Percentiles rank a stretch among this genome's conserved stretches.
Evolutionary conservation across 1,139 yeast species (phyloP).

Genomic region (Saccharomyces uvarum): DNA sequence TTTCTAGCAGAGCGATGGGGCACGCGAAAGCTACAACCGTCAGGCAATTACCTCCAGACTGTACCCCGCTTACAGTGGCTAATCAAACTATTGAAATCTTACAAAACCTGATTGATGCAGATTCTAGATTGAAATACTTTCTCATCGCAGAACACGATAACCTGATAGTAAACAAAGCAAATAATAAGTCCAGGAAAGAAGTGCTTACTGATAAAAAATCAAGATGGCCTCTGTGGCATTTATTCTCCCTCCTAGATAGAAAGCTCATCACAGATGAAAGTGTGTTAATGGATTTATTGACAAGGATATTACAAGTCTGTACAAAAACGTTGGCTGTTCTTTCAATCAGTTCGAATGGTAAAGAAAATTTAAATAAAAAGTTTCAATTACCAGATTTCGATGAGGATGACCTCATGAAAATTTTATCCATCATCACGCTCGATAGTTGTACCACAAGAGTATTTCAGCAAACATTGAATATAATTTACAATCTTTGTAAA

Average conservation of each 20-base stretch:
- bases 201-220: slow-evolving; percentile 36
- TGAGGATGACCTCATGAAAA: slow-evolving; percentile 50
- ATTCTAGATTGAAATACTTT: slow-evolving; percentile 62
- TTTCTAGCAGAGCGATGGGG: slow-evolving; percentile 37
- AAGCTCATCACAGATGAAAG: slow-evolving; percentile 62
- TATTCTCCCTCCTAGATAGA: slow-evolving; percentile 57
- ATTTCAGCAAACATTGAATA: slow-evolving; percentile 74
- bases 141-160: slow-evolving; percentile 78
- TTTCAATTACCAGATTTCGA: slow-evolving; percentile 61
- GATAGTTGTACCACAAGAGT: slow-evolving; percentile 83
- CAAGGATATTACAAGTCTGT: slow-evolving; percentile 67
- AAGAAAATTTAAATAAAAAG: slow-evolving; percentile 26
- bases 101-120: slow-evolving; percentile 62
- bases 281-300: slow-evolving; percentile 65
- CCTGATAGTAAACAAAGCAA: slow-evolving; percentile 40
- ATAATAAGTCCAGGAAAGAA: slow-evolving; percentile 33
- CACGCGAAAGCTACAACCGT: slow-evolving; percentile 15
- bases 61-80: slow-evolving; percentile 64
- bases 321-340: slow-evolving; percentile 62
- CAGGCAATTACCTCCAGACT: slow-evolving; percentile 47
- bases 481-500: slow-evolving; percentile 70
- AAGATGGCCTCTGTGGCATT: slow-evolving; percentile 64
- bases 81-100: slow-evolving; percentile 73
- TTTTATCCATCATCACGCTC: slow-evolving; percentile 66
- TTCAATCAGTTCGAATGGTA: slow-evolving; percentile 31